Percentiles rank a stretch among this genome's conserved stretches.
These are phyloP conservation scores for Pythium aphanidermatum DNA, from an alignment of 352 stramenopile genomes.

Conservation along the genomic window DNA sequence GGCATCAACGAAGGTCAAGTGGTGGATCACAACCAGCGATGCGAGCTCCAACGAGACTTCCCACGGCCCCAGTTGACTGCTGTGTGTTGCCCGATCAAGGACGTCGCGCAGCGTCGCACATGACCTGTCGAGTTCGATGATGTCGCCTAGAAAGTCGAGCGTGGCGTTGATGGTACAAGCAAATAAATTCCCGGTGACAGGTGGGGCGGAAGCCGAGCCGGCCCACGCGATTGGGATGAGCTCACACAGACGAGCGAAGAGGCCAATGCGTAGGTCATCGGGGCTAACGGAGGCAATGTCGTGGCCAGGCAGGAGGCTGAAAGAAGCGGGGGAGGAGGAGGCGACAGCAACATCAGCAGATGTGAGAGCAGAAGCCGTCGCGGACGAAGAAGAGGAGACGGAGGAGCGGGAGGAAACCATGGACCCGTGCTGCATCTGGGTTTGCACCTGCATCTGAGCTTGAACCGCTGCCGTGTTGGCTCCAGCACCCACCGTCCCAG, in stretches of 20 bases:
- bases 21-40: constrained; percentile 25
- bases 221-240: constrained; percentile 37
- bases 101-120: constrained; percentile 29
- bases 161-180: constrained; percentile 34
- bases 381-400: no score
- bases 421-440: no score
- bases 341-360: no score
- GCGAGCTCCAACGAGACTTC: constrained; percentile 26
- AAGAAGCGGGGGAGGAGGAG: not conserved
- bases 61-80: constrained; percentile 19
- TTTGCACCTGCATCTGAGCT: no score
- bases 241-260: constrained; percentile 55
- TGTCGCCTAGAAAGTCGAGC: constrained; percentile 54
- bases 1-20: constrained; percentile 32
- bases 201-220: not conserved
- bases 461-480: constrained; percentile 9
- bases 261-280: constrained; percentile 36
- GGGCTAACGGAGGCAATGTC: constrained; percentile 9
- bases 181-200: constrained; percentile 31
- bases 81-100: constrained; percentile 5
- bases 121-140: constrained; percentile 48
- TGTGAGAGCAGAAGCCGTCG: no score
- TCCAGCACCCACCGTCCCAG: constrained; percentile 4
- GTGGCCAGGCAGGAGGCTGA: constrained; percentile 2
- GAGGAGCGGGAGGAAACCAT: no score